A percentile compares a stretch with the other conserved stretches of the same genome.
Evolutionary conservation across 106 monocot species (phyloP).

Genomic region (Dendrobium nobile): DNA sequence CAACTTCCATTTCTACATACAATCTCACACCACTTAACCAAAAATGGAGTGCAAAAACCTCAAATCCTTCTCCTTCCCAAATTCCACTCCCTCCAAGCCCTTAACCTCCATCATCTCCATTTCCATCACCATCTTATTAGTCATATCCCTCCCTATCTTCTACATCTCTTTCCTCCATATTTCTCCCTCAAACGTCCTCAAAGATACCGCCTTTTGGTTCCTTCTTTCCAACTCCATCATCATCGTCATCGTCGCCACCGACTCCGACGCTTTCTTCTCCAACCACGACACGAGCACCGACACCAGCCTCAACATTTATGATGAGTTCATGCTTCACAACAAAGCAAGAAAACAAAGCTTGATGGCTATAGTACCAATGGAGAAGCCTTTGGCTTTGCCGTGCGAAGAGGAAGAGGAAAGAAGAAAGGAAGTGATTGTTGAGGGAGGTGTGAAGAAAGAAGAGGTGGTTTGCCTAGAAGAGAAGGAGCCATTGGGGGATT

Average conservation of each 20-base stretch:
- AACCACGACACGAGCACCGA: constrained; percentile 13
- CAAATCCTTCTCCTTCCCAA: no score
- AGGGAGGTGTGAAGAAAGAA: no score
- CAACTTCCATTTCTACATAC: no score
- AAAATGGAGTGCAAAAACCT: background rate
- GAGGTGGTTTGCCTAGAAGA: background rate
- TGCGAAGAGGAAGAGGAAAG: background rate
- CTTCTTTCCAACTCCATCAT: constrained; percentile 67
- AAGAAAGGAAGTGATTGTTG: background rate
- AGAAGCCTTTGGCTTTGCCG: background rate
- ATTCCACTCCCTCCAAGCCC: no score
- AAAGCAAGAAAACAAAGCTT: background rate
- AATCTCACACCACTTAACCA: no score
- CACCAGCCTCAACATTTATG: background rate
- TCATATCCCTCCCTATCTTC: constrained; percentile 58
- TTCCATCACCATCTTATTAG: constrained; percentile 41
- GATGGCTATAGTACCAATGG: background rate
- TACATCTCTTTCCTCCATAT: constrained; percentile 47
- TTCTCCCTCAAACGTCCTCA: constrained; percentile 40
- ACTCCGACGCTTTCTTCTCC: constrained; percentile 38
- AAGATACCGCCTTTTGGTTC: constrained; percentile 77
- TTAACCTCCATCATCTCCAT: no score
- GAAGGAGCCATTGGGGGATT: no score
- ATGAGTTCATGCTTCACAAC: constrained; percentile 15
- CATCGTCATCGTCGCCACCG: constrained; percentile 52